These are phyloP conservation scores for Galerina marginata DNA, from an alignment of 768 basidiomycete species.

Conservation along the genomic window DNA sequence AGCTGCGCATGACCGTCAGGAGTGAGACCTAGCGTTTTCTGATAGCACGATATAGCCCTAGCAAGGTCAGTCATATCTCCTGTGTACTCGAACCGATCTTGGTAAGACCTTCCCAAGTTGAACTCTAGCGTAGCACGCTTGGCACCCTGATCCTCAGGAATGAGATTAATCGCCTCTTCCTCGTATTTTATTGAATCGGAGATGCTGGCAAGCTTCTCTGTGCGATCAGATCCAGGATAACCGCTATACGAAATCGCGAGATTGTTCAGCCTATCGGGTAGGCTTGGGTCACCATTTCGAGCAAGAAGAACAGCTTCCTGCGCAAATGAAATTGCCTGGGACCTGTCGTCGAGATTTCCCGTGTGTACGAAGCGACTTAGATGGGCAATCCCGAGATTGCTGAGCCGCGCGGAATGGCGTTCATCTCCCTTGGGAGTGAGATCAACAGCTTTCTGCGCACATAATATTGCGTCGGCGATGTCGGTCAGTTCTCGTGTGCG, in stretches of 20 bases:
- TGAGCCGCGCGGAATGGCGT: neutral
- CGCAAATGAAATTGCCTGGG: neutral
- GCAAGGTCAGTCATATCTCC: neutral
- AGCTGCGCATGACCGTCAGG: neutral
- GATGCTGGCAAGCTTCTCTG: slow-evolving; percentile 29
- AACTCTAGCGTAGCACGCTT: slow-evolving; percentile 18
- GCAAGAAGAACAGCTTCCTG: slow-evolving; percentile 1
- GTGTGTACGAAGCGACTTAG: neutral
- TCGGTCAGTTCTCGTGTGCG: neutral
- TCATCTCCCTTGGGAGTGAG: neutral
- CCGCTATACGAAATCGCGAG: slow-evolving; percentile 23
- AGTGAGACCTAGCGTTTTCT: neutral
- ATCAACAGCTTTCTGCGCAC: neutral
- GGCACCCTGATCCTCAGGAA: slow-evolving; percentile 19
- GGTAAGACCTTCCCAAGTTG: slow-evolving; percentile 27
- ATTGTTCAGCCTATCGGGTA: slow-evolving; percentile 7
- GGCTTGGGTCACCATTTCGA: neutral
- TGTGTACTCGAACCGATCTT: neutral
- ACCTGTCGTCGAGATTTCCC: neutral
- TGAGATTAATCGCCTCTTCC: slow-evolving; percentile 15
- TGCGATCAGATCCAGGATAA: slow-evolving; percentile 21
- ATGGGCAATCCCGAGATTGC: neutral
- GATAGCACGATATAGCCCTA: neutral
- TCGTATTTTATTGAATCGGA: slow-evolving; percentile 18
- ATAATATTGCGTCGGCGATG: slow-evolving; percentile 6